Conservation (phyloP, 495 filamentous ascomycete species). For the Penicillium lagena region DNA sequence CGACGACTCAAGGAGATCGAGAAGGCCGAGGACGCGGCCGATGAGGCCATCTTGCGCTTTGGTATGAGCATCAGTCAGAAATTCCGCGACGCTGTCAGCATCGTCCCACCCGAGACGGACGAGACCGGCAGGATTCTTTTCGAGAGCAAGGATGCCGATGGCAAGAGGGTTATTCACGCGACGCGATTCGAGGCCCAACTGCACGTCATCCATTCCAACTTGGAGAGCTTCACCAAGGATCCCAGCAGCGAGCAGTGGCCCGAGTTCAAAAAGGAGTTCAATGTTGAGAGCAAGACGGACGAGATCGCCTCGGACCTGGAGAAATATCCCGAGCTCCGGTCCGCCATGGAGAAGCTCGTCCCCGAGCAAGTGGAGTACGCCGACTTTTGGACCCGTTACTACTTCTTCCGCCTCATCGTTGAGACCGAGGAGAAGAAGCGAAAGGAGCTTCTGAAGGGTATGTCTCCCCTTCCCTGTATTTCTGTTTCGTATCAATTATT, state of each 20-base stretch:
- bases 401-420: slow-evolving; percentile 88
- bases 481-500: slow-evolving; percentile 3
- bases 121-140: slow-evolving; percentile 59
- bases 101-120: slow-evolving; percentile 59
- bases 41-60: slow-evolving; percentile 91
- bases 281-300: slow-evolving; percentile 77
- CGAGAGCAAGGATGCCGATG: slow-evolving; percentile 85
- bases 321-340: slow-evolving; percentile 79
- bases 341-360: slow-evolving; percentile 93
- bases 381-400: slow-evolving; percentile 92
- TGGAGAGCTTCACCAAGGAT: slow-evolving; percentile 81
- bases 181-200: slow-evolving; percentile 94
- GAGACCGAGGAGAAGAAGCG: slow-evolving; percentile 92
- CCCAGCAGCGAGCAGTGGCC: slow-evolving; percentile 69
- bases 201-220: slow-evolving; percentile 83
- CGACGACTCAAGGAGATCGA: slow-evolving; percentile 87
- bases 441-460: slow-evolving; percentile 89
- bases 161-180: slow-evolving; percentile 85
- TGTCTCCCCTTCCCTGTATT: slow-evolving; percentile 9
- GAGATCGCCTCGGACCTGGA: slow-evolving; percentile 77
- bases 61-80: slow-evolving; percentile 88
- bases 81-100: slow-evolving; percentile 82
- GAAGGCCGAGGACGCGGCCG: slow-evolving; percentile 92
- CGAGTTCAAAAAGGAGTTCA: slow-evolving; percentile 68
- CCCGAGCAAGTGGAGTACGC: slow-evolving; percentile 83